phyloP scores from a whole-genome alignment of 2,329 filamentous ascomycete genomes.

The Aureobasidium sp. region DNA sequence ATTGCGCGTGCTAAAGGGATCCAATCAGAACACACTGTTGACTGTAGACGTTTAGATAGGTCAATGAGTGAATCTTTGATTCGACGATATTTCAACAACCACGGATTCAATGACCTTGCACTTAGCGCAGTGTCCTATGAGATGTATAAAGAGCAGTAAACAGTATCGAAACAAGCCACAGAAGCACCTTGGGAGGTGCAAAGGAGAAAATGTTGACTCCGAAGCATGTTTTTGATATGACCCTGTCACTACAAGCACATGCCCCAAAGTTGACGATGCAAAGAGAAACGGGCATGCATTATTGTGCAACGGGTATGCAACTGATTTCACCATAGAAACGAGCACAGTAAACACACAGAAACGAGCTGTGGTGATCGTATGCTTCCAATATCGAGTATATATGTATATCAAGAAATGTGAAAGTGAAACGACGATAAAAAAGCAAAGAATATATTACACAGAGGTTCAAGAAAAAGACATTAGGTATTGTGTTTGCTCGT shows the following conservation, averaged over 20 bases:
- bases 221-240: not conserved
- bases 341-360: no score
- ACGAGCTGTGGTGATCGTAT: not conserved
- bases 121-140: not conserved
- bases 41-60: no score
- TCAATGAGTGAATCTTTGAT: no score
- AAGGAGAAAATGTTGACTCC: not conserved
- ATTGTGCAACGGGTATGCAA: no score
- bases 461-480: not conserved
- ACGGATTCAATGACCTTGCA: not conserved
- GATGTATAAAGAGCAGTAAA: no score
- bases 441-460: not conserved
- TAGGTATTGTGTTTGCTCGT: conserved; percentile 8
- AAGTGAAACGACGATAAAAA: not conserved
- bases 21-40: no score
- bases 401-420: not conserved
- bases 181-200: not conserved
- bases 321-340: no score
- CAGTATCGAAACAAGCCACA: not conserved
- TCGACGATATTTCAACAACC: not conserved
- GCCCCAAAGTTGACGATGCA: no score
- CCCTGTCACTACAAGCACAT: not conserved
- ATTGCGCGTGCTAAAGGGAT: no score
- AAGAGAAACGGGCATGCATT: not conserved
- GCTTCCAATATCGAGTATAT: not conserved